Percentiles rank a stretch among this genome's conserved stretches.
phyloP scores from a whole-genome alignment of 2,329 filamentous ascomycete species.

The Thielaviopsis ethacetica region DNA sequence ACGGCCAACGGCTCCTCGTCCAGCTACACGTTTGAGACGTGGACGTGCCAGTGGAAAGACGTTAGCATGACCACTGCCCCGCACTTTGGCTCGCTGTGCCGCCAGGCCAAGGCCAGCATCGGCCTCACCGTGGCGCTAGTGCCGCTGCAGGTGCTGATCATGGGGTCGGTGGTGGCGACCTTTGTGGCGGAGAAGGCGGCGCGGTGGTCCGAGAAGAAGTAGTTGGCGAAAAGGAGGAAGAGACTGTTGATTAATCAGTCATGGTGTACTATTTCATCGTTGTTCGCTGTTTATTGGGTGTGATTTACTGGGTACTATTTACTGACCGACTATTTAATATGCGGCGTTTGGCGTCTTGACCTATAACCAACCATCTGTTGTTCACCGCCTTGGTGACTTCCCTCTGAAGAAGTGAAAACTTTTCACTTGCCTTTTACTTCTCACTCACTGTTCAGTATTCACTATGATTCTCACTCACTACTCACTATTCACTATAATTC shows the following conservation, averaged over 20 bases:
- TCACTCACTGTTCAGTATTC: too few species aligned
- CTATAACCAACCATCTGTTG: too few species aligned
- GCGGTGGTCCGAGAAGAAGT: neutral
- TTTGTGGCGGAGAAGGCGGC: neutral
- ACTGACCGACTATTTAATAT: too few species aligned
- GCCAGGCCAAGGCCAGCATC: conserved; percentile 36
- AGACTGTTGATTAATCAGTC: too few species aligned
- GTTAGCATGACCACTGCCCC: conserved; percentile 36
- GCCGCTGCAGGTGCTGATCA: conserved; percentile 34
- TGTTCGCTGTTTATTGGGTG: too few species aligned
- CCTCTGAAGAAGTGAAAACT: too few species aligned
- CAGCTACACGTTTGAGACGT: conserved; percentile 36
- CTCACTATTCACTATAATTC: neutral
- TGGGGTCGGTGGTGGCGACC: conserved; percentile 29
- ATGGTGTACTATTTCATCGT: too few species aligned
- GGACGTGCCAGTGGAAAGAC: conserved; percentile 43
- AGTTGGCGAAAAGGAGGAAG: neutral
- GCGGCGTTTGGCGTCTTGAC: too few species aligned
- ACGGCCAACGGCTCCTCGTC: neutral
- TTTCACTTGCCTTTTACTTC: too few species aligned
- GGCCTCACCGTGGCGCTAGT: conserved; percentile 40
- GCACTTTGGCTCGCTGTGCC: conserved; percentile 39
- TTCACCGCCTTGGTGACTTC: too few species aligned
- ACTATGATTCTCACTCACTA: too few species aligned
- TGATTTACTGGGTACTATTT: too few species aligned